A percentile compares a stretch with the other conserved stretches of the same genome.
Evolutionary conservation across 1,139 yeast genomes (phyloP).

Genomic region (Candida tropicalis): DNA sequence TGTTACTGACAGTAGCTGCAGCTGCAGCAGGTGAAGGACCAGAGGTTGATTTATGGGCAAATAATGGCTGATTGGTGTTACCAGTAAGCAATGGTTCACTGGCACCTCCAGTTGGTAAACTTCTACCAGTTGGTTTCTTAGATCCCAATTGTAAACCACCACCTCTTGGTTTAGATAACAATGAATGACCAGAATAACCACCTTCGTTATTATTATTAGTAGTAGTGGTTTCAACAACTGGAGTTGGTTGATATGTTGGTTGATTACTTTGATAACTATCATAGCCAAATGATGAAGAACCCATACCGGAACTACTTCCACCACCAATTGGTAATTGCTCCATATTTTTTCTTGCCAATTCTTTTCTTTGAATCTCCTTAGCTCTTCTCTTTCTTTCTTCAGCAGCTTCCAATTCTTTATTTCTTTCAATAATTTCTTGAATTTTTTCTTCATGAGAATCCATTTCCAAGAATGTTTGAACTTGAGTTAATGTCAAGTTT

Average conservation of each 20-base stretch:
- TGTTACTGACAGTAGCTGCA: conserved; percentile 16
- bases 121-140: conserved; percentile 38
- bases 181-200: conserved; percentile 15
- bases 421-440: conserved; percentile 95
- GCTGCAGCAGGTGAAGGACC: neutral
- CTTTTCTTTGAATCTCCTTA: conserved; percentile 89
- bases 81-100: conserved; percentile 24
- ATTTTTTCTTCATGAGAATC: conserved; percentile 98
- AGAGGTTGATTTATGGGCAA: conserved; percentile 22
- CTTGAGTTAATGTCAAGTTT: conserved; percentile 79
- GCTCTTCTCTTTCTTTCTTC: conserved; percentile 97
- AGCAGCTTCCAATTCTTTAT: conserved; percentile 94
- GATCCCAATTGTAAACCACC: conserved; percentile 87
- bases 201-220: conserved; percentile 13
- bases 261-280: conserved; percentile 28
- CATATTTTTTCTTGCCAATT: conserved; percentile 63
- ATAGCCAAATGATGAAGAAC: conserved; percentile 18
- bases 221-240: conserved; percentile 26
- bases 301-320: conserved; percentile 10
- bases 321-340: conserved; percentile 24
- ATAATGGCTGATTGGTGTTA: conserved; percentile 45
- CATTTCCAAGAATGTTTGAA: conserved; percentile 91
- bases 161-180: conserved; percentile 37
- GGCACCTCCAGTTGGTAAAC: conserved; percentile 14
- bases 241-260: conserved; percentile 40